phyloP scores from a whole-genome alignment of 2,329 filamentous ascomycete genomes.

The Fusarium palustre region DNA sequence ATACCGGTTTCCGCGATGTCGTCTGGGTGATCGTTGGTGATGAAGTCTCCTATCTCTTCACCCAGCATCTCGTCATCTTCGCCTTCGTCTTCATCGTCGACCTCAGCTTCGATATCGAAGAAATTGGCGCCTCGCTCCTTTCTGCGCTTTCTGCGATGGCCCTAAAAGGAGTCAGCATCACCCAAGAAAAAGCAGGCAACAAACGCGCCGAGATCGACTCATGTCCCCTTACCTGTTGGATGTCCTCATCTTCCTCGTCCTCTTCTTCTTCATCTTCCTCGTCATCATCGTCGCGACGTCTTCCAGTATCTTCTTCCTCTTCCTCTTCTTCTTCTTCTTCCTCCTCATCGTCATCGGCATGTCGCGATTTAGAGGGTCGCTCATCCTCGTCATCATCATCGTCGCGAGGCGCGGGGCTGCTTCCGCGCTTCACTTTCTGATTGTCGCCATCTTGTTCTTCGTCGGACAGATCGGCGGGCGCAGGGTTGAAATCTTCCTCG shows the following conservation, averaged over 20 bases:
- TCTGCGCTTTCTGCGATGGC: constrained; percentile 83
- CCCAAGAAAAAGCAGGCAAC: not conserved
- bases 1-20: constrained; percentile 85
- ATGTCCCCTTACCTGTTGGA: constrained; percentile 67
- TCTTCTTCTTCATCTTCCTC: constrained; percentile 71
- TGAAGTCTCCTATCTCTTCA: constrained; percentile 84
- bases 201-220: constrained; percentile 4
- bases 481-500: constrained; percentile 91
- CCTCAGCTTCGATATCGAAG: constrained; percentile 98
- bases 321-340: constrained; percentile 52
- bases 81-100: constrained; percentile 91
- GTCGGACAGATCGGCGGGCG: constrained; percentile 78
- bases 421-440: constrained; percentile 54
- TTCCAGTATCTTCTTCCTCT: constrained; percentile 52
- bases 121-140: constrained; percentile 83
- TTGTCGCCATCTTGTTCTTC: constrained; percentile 61
- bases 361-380: constrained; percentile 42
- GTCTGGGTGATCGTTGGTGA: constrained; percentile 90
- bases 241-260: constrained; percentile 74
- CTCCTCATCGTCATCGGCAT: constrained; percentile 57
- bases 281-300: constrained; percentile 54
- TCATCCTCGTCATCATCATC: constrained; percentile 56
- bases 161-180: constrained; percentile 53
- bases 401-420: constrained; percentile 50
- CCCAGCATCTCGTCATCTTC: constrained; percentile 92